Percentiles rank a stretch among this genome's conserved stretches.
These are phyloP conservation scores for Phytophthora boehmeriae DNA, from an alignment of 352 stramenopile species.

Conservation along the genomic window DNA sequence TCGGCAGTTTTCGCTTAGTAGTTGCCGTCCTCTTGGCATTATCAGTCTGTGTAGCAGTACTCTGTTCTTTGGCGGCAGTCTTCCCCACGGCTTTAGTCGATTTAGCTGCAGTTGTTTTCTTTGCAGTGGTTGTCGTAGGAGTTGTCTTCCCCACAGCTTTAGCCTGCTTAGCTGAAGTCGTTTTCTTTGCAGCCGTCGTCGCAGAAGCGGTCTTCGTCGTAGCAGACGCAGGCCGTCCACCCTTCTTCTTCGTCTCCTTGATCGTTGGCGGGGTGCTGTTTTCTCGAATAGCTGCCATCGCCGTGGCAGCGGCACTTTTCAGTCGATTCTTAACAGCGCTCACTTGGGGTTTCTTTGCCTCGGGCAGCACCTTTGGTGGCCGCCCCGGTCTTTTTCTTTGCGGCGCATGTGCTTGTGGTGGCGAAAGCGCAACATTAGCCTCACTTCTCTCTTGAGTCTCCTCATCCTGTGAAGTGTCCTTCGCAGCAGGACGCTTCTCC, in stretches of 20 bases:
- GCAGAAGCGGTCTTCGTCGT: neutral
- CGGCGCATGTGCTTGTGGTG: no score
- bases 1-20: constrained; percentile 24
- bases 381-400: neutral
- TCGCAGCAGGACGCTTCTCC: neutral
- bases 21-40: neutral
- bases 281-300: neutral
- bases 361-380: neutral
- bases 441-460: neutral
- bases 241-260: neutral
- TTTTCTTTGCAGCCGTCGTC: neutral
- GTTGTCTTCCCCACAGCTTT: neutral
- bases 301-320: neutral
- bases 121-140: neutral
- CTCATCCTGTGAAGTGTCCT: neutral
- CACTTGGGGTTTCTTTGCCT: neutral
- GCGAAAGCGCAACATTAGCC: no score
- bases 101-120: neutral
- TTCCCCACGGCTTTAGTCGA: constrained; percentile 4
- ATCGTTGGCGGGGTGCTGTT: neutral
- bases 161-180: neutral
- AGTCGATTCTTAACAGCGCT: neutral
- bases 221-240: neutral
- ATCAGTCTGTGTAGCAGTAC: neutral
- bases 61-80: neutral